phyloP scores from a whole-genome alignment of 2,329 filamentous ascomycete genomes.

The Fusarium oligoseptatum region DNA sequence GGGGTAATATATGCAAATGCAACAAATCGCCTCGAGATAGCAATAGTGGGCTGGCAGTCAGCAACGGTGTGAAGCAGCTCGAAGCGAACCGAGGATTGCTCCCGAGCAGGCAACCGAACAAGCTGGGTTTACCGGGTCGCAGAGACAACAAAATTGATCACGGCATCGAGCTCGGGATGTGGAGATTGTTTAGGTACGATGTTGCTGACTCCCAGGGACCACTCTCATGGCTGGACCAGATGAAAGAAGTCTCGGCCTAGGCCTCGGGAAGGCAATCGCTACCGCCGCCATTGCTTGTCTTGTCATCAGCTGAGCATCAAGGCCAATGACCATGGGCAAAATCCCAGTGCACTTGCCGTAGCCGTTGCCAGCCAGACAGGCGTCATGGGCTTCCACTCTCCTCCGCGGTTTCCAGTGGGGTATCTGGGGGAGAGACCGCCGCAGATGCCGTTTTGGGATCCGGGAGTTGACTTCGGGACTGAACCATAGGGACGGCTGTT shows the following conservation, averaged over 20 bases:
- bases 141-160: constrained; percentile 4
- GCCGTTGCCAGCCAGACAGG: constrained; percentile 14
- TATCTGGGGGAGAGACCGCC: constrained; percentile 45
- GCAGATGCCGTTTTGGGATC: constrained; percentile 43
- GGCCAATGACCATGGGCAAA: constrained; percentile 22
- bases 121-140: not conserved
- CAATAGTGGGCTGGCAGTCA: constrained; percentile 23
- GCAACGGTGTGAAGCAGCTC: constrained; percentile 19
- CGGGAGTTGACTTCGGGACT: constrained; percentile 49
- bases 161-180: constrained; percentile 40
- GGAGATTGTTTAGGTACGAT: constrained; percentile 17
- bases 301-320: not conserved
- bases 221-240: constrained; percentile 13
- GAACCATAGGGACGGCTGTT: constrained; percentile 43
- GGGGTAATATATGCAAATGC: constrained; percentile 37
- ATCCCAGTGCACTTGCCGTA: constrained; percentile 15
- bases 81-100: constrained; percentile 33
- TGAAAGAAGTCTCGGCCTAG: constrained; percentile 7
- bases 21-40: constrained; percentile 25
- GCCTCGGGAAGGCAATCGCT: not conserved
- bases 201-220: constrained; percentile 17
- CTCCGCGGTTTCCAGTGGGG: constrained; percentile 34
- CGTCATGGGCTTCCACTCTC: constrained; percentile 35
- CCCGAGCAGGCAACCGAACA: not conserved
- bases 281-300: constrained; percentile 7